A percentile compares a stretch with the other conserved stretches of the same genome.
phyloP scores from a whole-genome alignment of 495 filamentous ascomycete species.

The Podospora conica region DNA sequence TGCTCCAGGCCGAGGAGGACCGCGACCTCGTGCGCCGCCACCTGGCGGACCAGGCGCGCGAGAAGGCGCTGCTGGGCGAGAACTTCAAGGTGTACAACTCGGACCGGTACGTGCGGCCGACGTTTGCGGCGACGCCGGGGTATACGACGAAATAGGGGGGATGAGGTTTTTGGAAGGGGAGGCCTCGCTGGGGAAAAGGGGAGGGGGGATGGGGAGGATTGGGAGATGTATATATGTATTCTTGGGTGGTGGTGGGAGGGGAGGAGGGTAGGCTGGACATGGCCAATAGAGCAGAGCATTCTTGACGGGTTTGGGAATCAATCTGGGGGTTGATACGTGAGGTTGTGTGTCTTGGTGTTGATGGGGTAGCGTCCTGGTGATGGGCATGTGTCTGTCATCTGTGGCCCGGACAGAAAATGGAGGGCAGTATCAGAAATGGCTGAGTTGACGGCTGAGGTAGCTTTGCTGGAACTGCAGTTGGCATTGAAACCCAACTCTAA shows the following conservation, averaged over 20 bases:
- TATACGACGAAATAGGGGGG: conserved; percentile 43
- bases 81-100: conserved; percentile 78
- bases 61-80: conserved; percentile 80
- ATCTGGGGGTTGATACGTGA: no score
- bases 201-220: background rate
- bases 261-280: background rate
- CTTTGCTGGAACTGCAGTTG: no score
- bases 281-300: background rate
- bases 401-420: background rate
- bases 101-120: conserved; percentile 74
- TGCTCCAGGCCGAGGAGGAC: conserved; percentile 93
- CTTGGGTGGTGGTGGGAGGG: background rate
- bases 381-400: background rate
- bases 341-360: no score
- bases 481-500: background rate
- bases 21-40: conserved; percentile 83
- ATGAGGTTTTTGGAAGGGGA: background rate
- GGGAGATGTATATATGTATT: background rate
- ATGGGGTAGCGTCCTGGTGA: no score
- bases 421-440: background rate
- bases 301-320: background rate
- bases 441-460: background rate
- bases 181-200: background rate
- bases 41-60: conserved; percentile 77
- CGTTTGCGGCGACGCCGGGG: conserved; percentile 56